A percentile compares a stretch with the other conserved stretches of the same genome.
These are phyloP conservation scores for Setomelanomma holmii DNA, from an alignment of 2,329 filamentous ascomycete species.

Conservation along the genomic window DNA sequence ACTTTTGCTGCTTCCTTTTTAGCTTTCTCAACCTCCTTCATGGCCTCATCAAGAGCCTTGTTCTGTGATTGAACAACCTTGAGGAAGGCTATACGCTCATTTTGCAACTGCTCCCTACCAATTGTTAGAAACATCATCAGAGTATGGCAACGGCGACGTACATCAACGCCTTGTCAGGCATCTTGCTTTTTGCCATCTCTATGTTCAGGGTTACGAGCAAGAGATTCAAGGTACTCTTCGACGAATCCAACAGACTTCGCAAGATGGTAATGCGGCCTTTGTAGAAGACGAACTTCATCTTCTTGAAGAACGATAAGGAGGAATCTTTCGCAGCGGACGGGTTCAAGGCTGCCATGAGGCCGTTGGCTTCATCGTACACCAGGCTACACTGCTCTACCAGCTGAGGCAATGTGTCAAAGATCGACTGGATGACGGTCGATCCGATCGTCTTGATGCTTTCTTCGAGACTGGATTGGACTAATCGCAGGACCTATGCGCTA, in stretches of 20 bases:
- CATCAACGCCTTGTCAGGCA: constrained; percentile 3
- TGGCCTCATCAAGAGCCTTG: constrained; percentile 4
- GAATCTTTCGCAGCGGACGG: background rate
- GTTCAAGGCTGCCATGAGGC: constrained; percentile 1
- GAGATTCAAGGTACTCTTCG: constrained; percentile 3
- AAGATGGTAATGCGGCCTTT: constrained; percentile 3
- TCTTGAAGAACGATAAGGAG: background rate
- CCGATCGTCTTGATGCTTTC: constrained; percentile 5
- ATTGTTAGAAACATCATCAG: too few species aligned
- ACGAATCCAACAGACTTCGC: constrained; percentile 3
- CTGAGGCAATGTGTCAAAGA: constrained; percentile 1
- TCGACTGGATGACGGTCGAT: constrained; percentile 1
- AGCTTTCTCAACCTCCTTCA: constrained; percentile 4
- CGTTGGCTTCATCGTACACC: constrained; percentile 6
- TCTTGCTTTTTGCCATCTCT: constrained; percentile 2
- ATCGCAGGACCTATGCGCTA: background rate
- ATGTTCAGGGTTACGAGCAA: constrained; percentile 5
- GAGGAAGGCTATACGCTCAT: constrained; percentile 5
- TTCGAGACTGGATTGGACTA: constrained; percentile 3
- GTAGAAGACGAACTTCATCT: constrained; percentile 4
- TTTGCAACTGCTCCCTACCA: constrained; percentile 2
- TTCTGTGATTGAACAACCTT: constrained; percentile 4
- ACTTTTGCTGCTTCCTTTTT: constrained; percentile 4
- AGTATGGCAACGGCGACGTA: background rate
- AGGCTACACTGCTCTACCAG: constrained; percentile 2